These are phyloP conservation scores for Talaromyces atroroseus DNA, from an alignment of 2,329 filamentous ascomycete genomes.

Conservation along the genomic window DNA sequence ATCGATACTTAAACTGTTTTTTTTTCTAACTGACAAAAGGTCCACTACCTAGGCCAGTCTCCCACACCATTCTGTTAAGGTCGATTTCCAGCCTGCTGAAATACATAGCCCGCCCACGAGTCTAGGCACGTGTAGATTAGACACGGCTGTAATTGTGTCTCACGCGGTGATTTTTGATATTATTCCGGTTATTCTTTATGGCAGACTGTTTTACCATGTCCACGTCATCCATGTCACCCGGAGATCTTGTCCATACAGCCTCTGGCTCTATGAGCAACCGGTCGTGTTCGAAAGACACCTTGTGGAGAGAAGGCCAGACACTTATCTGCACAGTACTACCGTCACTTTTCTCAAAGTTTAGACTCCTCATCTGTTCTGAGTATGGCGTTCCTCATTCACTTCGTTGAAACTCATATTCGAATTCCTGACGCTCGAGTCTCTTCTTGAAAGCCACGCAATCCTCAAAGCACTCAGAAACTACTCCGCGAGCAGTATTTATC, in stretches of 20 bases:
- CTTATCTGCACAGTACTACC: background rate
- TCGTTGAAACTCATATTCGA: background rate
- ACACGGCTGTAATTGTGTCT: background rate
- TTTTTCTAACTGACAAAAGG: background rate
- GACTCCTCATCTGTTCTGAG: background rate
- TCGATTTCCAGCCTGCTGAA: background rate
- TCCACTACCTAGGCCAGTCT: background rate
- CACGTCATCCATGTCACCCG: background rate
- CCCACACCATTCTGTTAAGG: background rate
- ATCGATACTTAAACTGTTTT: too few species aligned
- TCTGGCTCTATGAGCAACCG: background rate
- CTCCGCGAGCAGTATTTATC: background rate
- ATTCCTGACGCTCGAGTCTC: slow-evolving; percentile 18
- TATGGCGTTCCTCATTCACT: background rate
- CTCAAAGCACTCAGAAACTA: slow-evolving; percentile 10
- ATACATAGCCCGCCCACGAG: background rate
- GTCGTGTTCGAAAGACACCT: background rate
- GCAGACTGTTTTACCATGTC: background rate
- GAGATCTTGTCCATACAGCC: slow-evolving; percentile 1
- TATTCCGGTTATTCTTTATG: background rate
- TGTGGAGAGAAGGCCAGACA: background rate
- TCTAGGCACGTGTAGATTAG: background rate
- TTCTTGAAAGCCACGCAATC: slow-evolving; percentile 18
- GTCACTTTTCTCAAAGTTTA: background rate
- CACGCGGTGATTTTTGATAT: background rate